A percentile compares a stretch with the other conserved stretches of the same genome.
Conservation (phyloP, 2,329 filamentous ascomycete species). For the Colletotrichum tofieldiae region DNA sequence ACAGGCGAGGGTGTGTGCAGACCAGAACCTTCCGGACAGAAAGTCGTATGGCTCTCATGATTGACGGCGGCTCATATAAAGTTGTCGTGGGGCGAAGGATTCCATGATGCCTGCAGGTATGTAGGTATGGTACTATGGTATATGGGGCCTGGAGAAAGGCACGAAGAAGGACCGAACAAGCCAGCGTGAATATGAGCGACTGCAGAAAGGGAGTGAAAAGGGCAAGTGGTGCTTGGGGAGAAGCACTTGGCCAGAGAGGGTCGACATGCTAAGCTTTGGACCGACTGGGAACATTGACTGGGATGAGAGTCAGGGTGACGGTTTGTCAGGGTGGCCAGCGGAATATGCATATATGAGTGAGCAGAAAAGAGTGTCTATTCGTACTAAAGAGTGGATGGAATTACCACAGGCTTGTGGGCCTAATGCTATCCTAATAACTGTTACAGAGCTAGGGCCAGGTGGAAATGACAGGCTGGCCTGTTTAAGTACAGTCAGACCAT, state of each 20-base stretch:
- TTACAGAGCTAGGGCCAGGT: too few relatives aligned
- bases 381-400: too few relatives aligned
- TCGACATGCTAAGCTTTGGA: slow-evolving; percentile 19
- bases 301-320: slow-evolving; percentile 39
- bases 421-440: too few relatives aligned
- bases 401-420: too few relatives aligned
- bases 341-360: too few relatives aligned
- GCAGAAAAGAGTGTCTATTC: too few relatives aligned
- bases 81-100: slow-evolving; percentile 7
- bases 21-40: background rate
- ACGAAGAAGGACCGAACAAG: slow-evolving; percentile 38
- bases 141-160: slow-evolving; percentile 16
- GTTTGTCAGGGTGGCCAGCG: too few relatives aligned
- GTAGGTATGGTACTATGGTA: background rate
- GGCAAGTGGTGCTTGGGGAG: background rate
- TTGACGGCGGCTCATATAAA: slow-evolving; percentile 7
- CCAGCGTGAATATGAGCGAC: slow-evolving; percentile 33
- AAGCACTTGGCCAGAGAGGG: background rate
- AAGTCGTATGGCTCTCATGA: background rate
- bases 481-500: too few relatives aligned
- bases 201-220: background rate
- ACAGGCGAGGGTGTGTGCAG: background rate
- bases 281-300: slow-evolving; percentile 8
- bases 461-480: too few relatives aligned
- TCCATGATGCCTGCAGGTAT: background rate